Conservation (phyloP, 768 basidiomycete species). For the Tricholoma flavovirens region DNA sequence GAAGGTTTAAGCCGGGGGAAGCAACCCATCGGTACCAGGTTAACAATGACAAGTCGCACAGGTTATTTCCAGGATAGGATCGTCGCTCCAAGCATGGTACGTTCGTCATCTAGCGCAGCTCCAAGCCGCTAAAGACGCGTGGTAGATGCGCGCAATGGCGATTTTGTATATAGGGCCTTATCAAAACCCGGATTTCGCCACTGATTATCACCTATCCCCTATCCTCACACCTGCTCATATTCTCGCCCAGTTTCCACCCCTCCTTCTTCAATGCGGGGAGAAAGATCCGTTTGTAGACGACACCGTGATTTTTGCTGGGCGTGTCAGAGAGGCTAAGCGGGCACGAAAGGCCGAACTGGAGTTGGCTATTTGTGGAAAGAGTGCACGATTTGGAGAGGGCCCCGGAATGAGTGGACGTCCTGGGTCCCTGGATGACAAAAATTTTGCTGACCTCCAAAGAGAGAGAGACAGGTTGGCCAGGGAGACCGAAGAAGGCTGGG, state of each 20-base stretch:
- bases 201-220: constrained; percentile 95
- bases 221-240: constrained; percentile 80
- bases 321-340: constrained; percentile 91
- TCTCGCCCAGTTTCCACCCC: constrained; percentile 89
- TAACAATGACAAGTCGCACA: constrained; percentile 94
- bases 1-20: constrained; percentile 29
- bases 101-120: constrained; percentile 20
- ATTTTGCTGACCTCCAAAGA: constrained; percentile 38
- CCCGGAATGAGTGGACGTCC: constrained; percentile 54
- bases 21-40: constrained; percentile 73
- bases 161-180: constrained; percentile 94
- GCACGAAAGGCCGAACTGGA: constrained; percentile 72
- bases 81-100: constrained; percentile 92
- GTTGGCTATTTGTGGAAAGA: constrained; percentile 51
- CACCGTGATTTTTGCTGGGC: constrained; percentile 93
- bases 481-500: constrained; percentile 92
- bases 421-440: constrained; percentile 24
- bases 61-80: constrained; percentile 93
- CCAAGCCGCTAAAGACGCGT: neutral
- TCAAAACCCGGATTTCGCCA: constrained; percentile 88
- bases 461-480: constrained; percentile 56
- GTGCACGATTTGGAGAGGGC: constrained; percentile 55
- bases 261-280: constrained; percentile 93
- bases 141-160: constrained; percentile 99
- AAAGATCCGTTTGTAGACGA: constrained; percentile 95